phyloP scores from a whole-genome alignment of 1,284 basidiomycete genomes.

The Hypsizygus ulmarius region DNA sequence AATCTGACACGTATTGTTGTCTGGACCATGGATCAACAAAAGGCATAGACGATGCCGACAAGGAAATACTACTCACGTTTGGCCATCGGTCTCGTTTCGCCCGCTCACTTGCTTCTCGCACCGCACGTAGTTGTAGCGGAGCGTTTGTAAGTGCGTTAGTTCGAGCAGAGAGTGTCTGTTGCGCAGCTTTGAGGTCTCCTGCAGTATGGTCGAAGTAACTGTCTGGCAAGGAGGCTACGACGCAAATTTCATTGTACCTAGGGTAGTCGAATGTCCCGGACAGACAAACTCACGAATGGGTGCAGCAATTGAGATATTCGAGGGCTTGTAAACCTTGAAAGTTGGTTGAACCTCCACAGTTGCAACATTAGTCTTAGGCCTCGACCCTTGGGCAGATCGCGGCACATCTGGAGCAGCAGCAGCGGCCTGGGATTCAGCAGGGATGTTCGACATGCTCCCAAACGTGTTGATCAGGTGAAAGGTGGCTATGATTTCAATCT shows the following conservation, averaged over 20 bases:
- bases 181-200: slow-evolving; percentile 71
- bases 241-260: neutral
- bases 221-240: slow-evolving; percentile 50
- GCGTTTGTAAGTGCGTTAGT: slow-evolving; percentile 71
- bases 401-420: neutral
- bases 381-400: neutral
- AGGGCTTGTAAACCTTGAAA: slow-evolving; percentile 38
- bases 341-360: slow-evolving; percentile 4
- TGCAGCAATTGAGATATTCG: slow-evolving; percentile 19
- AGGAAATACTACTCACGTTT: slow-evolving; percentile 43
- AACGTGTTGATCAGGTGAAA: neutral
- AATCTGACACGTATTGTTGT: slow-evolving; percentile 82
- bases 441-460: slow-evolving; percentile 11
- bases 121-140: slow-evolving; percentile 69
- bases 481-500: slow-evolving; percentile 16
- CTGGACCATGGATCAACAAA: slow-evolving; percentile 35
- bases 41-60: slow-evolving; percentile 2
- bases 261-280: neutral
- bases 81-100: slow-evolving; percentile 69
- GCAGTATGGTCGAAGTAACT: slow-evolving; percentile 74
- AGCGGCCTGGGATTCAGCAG: slow-evolving; percentile 5
- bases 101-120: slow-evolving; percentile 65
- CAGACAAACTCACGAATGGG: slow-evolving; percentile 23
- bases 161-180: slow-evolving; percentile 59
- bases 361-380: slow-evolving; percentile 5